Conservation (phyloP, 352 stramenopile genomes). For the Phytophthora palmivora region DNA sequence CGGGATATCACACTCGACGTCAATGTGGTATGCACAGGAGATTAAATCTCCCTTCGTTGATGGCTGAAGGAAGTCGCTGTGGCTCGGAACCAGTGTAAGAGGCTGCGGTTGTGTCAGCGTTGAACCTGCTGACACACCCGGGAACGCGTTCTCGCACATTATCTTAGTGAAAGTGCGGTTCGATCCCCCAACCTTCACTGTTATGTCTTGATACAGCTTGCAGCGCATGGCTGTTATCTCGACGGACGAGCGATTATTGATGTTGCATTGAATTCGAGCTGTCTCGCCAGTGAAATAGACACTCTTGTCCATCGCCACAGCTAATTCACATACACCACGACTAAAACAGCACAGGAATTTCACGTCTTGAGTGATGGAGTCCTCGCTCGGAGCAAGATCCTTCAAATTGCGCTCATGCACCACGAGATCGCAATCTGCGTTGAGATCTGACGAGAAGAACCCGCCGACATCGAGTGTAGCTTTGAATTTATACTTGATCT, state of each 20-base stretch:
- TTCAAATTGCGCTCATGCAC: slow-evolving; percentile 66
- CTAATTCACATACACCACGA: slow-evolving; percentile 55
- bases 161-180: slow-evolving; percentile 45
- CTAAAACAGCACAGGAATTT: slow-evolving; percentile 73
- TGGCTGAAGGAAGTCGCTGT: slow-evolving; percentile 46
- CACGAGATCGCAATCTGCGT: slow-evolving; percentile 58
- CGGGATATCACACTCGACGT: slow-evolving; percentile 73
- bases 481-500: slow-evolving; percentile 86
- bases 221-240: slow-evolving; percentile 71
- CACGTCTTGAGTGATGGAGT: slow-evolving; percentile 62
- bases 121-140: slow-evolving; percentile 45
- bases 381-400: slow-evolving; percentile 52
- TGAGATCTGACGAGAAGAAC: slow-evolving; percentile 70
- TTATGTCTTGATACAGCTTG: slow-evolving; percentile 62
- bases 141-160: slow-evolving; percentile 54
- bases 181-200: slow-evolving; percentile 40
- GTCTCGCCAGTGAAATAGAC: slow-evolving; percentile 70
- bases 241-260: slow-evolving; percentile 63
- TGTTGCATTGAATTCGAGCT: slow-evolving; percentile 64
- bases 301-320: slow-evolving; percentile 80
- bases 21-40: slow-evolving; percentile 61
- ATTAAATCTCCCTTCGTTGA: slow-evolving; percentile 61
- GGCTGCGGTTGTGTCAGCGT: slow-evolving; percentile 58
- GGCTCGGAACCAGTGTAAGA: slow-evolving; percentile 44
- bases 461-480: slow-evolving; percentile 69